Conservation (phyloP, 2,329 filamentous ascomycete genomes). For the Podosphaera fusca region DNA sequence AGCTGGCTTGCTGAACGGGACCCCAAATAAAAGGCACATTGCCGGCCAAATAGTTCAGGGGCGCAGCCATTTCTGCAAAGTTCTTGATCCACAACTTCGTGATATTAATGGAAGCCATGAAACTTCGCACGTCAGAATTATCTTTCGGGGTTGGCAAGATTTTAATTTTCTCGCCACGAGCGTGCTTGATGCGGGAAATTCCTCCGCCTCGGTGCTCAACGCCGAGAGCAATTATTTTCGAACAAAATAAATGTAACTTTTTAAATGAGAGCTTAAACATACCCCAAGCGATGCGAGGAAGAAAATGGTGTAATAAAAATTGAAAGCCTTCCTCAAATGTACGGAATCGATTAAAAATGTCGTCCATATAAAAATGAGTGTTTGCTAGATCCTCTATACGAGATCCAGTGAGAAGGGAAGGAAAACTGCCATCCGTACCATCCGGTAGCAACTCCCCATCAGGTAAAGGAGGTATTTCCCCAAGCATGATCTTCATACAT, state of each 20-base stretch:
- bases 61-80: not conserved
- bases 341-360: not conserved
- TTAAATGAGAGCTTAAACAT: not conserved
- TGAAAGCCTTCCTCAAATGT: not conserved
- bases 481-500: no score
- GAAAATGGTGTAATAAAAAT: not conserved
- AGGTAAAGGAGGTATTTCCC: no score
- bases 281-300: not conserved
- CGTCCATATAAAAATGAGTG: no score
- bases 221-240: not conserved
- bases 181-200: not conserved
- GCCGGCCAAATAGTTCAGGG: not conserved
- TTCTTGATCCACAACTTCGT: not conserved
- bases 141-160: not conserved
- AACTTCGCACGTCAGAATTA: not conserved
- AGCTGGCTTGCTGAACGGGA: not conserved
- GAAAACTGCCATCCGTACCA: not conserved
- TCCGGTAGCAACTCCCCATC: not conserved
- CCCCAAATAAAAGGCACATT: not conserved
- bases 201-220: not conserved
- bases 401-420: no score
- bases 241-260: not conserved
- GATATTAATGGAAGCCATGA: not conserved
- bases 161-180: not conserved
- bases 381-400: no score